Percentiles rank a stretch among this genome's conserved stretches.
phyloP scores from a whole-genome alignment of 176 grass and related monocot species.

The Carex myosuroides region DNA sequence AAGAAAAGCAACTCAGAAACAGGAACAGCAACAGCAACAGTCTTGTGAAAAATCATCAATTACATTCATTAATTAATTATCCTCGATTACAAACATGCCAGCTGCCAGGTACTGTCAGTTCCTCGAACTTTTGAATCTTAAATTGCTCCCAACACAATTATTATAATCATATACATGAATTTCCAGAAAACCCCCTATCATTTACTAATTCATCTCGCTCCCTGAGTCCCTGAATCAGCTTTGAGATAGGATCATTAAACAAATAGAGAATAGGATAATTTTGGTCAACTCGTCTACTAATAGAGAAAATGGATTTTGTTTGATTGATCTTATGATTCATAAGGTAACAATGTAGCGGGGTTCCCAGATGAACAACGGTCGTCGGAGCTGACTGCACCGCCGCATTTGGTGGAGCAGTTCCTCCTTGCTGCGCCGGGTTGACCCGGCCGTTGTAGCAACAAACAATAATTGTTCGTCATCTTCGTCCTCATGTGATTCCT shows the following conservation, averaged over 20 bases:
- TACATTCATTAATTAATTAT: neutral
- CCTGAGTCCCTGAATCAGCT: neutral
- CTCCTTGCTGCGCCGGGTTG: constrained; percentile 48
- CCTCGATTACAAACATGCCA: neutral
- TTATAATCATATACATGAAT: constrained; percentile 7
- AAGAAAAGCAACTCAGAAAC: neutral
- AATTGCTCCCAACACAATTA: neutral
- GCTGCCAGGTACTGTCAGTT: neutral
- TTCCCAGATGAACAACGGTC: constrained; percentile 80
- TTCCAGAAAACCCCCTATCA: neutral
- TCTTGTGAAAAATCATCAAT: neutral
- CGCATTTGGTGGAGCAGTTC: constrained; percentile 77
- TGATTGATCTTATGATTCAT: neutral
- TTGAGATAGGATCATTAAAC: too few relatives aligned
- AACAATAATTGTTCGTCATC: constrained; percentile 52
- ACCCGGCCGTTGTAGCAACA: constrained; percentile 24
- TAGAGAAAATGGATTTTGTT: neutral
- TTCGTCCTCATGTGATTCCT: constrained; percentile 8
- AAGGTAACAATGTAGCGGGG: constrained; percentile 79
- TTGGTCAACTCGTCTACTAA: constrained; percentile 1
- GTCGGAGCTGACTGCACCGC: constrained; percentile 81
- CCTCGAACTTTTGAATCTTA: neutral
- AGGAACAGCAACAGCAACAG: neutral
- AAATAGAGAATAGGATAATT: neutral
- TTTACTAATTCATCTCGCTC: neutral